phyloP scores from a whole-genome alignment of 2,329 filamentous ascomycete genomes.

The Fusarium vanettenii region DNA sequence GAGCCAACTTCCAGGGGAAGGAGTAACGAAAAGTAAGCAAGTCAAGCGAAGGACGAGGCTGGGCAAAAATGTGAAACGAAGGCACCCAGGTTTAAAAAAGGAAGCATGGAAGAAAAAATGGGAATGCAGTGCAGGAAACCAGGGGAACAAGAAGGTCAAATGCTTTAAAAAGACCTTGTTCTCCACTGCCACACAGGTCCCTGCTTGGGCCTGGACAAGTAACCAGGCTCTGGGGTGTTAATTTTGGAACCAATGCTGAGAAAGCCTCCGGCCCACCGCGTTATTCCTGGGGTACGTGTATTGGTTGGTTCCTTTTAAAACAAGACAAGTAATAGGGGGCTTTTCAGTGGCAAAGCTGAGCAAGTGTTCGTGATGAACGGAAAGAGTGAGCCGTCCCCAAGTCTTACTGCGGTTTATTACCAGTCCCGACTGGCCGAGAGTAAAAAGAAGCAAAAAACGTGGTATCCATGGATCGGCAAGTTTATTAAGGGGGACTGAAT shows the following conservation, averaged over 20 bases:
- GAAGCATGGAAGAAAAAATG: slow-evolving; percentile 1
- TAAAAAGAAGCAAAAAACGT: background rate
- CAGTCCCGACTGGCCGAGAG: background rate
- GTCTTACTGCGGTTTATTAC: background rate
- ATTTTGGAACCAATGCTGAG: background rate
- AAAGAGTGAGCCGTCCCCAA: background rate
- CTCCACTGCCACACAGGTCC: background rate
- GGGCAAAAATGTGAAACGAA: slow-evolving; percentile 21
- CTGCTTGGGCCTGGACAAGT: background rate
- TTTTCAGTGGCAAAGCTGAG: background rate
- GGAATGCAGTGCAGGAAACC: slow-evolving; percentile 25
- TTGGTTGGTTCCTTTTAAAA: background rate
- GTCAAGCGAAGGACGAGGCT: slow-evolving; percentile 27
- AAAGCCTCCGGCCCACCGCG: background rate
- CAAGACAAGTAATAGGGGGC: background rate
- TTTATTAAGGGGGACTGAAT: background rate
- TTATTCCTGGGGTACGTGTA: background rate
- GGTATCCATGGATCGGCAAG: background rate
- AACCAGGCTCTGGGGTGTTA: background rate
- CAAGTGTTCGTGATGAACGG: background rate
- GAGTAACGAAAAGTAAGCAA: background rate
- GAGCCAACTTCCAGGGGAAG: slow-evolving; percentile 6
- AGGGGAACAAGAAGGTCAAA: slow-evolving; percentile 16
- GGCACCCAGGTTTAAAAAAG: background rate
- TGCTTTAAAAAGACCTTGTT: background rate